Percentiles rank a stretch among this genome's conserved stretches.
Conservation (phyloP, 768 basidiomycete genomes). For the Boletellus emodensis region DNA sequence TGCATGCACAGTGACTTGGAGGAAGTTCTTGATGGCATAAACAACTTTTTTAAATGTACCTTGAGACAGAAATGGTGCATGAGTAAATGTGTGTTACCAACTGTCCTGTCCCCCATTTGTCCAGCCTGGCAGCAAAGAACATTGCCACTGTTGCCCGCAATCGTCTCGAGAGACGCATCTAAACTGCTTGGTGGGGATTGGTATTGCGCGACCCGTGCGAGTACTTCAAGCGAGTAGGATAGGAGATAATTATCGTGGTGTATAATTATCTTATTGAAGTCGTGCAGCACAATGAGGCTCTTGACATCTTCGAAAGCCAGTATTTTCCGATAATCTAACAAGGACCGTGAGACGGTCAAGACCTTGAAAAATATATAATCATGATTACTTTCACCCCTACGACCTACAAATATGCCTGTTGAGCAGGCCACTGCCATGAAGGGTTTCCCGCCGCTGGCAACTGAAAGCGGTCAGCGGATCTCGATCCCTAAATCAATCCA, state of each 20-base stretch:
- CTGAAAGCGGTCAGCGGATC: constrained; percentile 30
- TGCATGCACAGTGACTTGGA: constrained; percentile 58
- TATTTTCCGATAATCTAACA: constrained; percentile 55
- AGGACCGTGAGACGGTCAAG: not conserved
- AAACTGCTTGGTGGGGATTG: constrained; percentile 44
- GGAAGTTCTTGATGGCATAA: constrained; percentile 57
- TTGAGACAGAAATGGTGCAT: constrained; percentile 3
- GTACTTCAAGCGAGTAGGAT: constrained; percentile 68
- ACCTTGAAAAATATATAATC: not conserved
- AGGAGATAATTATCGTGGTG: constrained; percentile 54
- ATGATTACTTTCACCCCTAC: constrained; percentile 50
- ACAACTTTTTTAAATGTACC: constrained; percentile 46
- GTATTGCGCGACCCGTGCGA: constrained; percentile 56
- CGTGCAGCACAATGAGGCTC: constrained; percentile 54
- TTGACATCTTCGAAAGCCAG: constrained; percentile 48
- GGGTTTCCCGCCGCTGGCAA: constrained; percentile 41
- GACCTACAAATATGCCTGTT: constrained; percentile 66
- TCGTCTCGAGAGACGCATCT: constrained; percentile 56
- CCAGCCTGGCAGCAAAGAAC: constrained; percentile 64
- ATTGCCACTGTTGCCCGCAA: constrained; percentile 49
- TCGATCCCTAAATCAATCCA: not conserved
- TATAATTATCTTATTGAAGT: constrained; percentile 65
- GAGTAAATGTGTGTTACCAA: constrained; percentile 43
- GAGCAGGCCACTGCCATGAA: constrained; percentile 65
- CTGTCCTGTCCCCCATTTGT: constrained; percentile 45